These are phyloP conservation scores for Pichia manshurica DNA, from an alignment of 805 yeast species.

Conservation along the genomic window DNA sequence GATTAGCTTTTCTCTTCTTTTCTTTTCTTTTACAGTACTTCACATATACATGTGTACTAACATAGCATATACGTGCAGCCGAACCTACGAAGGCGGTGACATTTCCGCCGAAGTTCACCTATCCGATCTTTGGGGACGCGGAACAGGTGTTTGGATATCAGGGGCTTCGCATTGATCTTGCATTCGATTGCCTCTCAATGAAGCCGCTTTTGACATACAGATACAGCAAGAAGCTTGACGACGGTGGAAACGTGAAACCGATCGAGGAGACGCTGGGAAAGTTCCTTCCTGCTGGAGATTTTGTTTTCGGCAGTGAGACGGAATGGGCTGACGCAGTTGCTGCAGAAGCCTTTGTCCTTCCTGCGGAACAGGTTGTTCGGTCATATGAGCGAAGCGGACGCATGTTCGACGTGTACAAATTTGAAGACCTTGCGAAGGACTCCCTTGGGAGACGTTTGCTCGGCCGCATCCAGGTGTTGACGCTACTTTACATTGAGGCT, in stretches of 20 bases:
- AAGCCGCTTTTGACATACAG: slow-evolving; percentile 64
- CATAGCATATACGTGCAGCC: too few relatives aligned
- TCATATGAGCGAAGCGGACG: slow-evolving; percentile 27
- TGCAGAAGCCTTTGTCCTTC: slow-evolving; percentile 36
- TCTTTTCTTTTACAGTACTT: too few relatives aligned
- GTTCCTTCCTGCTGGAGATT: slow-evolving; percentile 52
- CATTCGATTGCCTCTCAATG: slow-evolving; percentile 71
- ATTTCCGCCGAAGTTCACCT: slow-evolving; percentile 78
- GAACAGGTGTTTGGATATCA: slow-evolving; percentile 85
- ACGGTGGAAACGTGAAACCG: slow-evolving; percentile 53
- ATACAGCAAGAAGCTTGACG: slow-evolving; percentile 47
- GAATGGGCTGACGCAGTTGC: slow-evolving; percentile 58
- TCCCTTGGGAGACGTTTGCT: slow-evolving; percentile 48
- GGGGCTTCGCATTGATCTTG: slow-evolving; percentile 56
- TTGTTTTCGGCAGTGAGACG: slow-evolving; percentile 56
- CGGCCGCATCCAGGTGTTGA: slow-evolving; percentile 69
- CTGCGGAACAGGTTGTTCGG: slow-evolving; percentile 27
- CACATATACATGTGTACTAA: too few relatives aligned
- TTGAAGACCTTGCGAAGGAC: slow-evolving; percentile 23
- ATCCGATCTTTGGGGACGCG: slow-evolving; percentile 88
- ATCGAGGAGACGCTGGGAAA: slow-evolving; percentile 49
- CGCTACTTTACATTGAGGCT: slow-evolving; percentile 84
- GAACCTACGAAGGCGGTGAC: slow-evolving; percentile 53
- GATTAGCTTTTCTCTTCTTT: too few relatives aligned
- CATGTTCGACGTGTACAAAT: slow-evolving; percentile 46